Evolutionary conservation across 1,139 yeast genomes (phyloP), one percentile per base, ranked within the genome.

Genomic region (Magnusiomyces clavatus): DNA sequence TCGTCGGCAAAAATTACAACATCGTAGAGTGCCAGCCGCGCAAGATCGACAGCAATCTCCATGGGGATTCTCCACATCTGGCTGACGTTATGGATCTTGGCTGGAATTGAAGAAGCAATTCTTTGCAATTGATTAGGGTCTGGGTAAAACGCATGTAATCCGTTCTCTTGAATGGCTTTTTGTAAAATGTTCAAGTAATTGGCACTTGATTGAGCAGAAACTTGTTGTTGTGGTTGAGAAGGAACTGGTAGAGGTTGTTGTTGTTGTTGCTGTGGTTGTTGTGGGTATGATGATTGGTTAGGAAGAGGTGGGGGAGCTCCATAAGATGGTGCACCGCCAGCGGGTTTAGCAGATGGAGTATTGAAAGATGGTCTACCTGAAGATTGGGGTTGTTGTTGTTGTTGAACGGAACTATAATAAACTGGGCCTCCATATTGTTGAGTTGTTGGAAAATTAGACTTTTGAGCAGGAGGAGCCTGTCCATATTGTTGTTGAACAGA

Each of bases 1-100:
- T 65, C 69, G 49, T 65, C 69, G 43, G 65, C 61, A 47, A 57
- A 64, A 12, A 65, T 49, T 35, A 65, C 62, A 47, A 66, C 60
- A 51, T 65, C 69, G 51, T 65, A 65, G 8, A 65, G 59, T 8
- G 69, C 64, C 43, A 65, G 57, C 2, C 65, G 59, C 40, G 61
- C 61, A 36, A 63, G 52, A 51, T 65, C 69, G 29, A 57, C 58
- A 17, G 67, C 68, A 45, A 65, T 52, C 54, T 64, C 68, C 51
- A 55, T 54, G 16, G 68, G 68, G 44, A 65, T 58, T 8, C 57
- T 49, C 68, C 68, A 65, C 19, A 53, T 51, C 40, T 56, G 58
- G 17, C 61, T 56, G 24, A 64, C 55, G 36, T 56, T 56, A 36
- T 56, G 54, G 16, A 63, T 56, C 49, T 61, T 62, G 34, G 60